A percentile compares a stretch with the other conserved stretches of the same genome.
Conservation (phyloP, 164 flowering plant species). For the Magnolia kwangsiensis region DNA sequence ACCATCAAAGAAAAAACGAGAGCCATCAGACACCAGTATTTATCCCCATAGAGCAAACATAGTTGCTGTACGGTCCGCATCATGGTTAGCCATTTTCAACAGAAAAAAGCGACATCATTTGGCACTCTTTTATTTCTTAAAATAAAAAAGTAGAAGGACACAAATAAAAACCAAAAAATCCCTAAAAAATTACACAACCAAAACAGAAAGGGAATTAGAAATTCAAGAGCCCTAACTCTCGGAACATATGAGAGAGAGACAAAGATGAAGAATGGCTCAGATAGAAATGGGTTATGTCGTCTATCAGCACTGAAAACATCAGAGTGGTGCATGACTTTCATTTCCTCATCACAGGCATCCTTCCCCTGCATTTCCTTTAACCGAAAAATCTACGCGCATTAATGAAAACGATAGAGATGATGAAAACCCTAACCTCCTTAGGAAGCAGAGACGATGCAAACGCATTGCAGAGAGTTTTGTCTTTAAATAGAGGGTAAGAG, state of each 20-base stretch:
- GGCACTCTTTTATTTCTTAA: background rate
- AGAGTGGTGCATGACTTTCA: conserved; percentile 8
- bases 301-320: conserved; percentile 2
- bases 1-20: background rate
- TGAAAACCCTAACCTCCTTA: background rate
- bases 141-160: background rate
- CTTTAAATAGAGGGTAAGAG: background rate
- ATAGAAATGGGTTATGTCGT: conserved; percentile 2
- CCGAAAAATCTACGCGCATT: background rate
- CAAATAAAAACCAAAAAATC: background rate
- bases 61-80: conserved; percentile 6
- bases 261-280: background rate
- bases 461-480: background rate
- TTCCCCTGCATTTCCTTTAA: background rate
- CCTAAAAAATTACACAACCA: background rate
- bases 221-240: too few relatives aligned
- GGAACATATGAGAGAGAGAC: background rate
- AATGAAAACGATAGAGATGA: background rate
- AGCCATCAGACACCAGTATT: background rate
- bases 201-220: background rate
- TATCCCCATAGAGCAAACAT: background rate
- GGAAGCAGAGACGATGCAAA: background rate
- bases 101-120: conserved; percentile 5
- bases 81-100: conserved; percentile 3
- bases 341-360: conserved; percentile 2